These are phyloP conservation scores for Schizothecium vesticola DNA, from an alignment of 495 filamentous ascomycete species.

Conservation along the genomic window DNA sequence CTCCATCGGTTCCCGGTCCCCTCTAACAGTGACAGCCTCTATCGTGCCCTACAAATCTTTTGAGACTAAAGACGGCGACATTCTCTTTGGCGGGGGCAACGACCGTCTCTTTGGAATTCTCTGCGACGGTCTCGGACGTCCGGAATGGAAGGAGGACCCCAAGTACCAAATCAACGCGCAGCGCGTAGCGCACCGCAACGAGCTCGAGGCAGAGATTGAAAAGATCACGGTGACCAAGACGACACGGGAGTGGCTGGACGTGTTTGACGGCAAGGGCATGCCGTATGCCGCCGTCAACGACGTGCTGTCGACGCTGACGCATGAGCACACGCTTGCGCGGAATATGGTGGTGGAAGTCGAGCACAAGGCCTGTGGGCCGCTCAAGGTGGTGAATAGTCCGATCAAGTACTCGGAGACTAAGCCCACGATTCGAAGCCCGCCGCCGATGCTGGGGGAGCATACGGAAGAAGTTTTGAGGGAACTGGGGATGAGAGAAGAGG, in stretches of 20 bases:
- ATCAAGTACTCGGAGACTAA: constrained; percentile 86
- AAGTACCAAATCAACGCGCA: constrained; percentile 76
- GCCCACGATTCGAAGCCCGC: constrained; percentile 71
- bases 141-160: constrained; percentile 72
- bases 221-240: constrained; percentile 68
- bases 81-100: constrained; percentile 91
- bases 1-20: background rate
- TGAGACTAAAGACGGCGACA: constrained; percentile 85
- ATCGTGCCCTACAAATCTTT: constrained; percentile 95
- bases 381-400: constrained; percentile 90
- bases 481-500: constrained; percentile 14
- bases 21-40: constrained; percentile 55
- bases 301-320: constrained; percentile 73
- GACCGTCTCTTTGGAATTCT: constrained; percentile 85
- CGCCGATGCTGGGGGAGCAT: constrained; percentile 86
- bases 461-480: constrained; percentile 76
- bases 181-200: constrained; percentile 70
- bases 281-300: constrained; percentile 96
- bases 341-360: constrained; percentile 85
- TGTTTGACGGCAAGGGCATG: constrained; percentile 86
- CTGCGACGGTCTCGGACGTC: constrained; percentile 68
- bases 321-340: constrained; percentile 79
- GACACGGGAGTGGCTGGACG: constrained; percentile 80
- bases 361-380: constrained; percentile 73
- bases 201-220: constrained; percentile 74